phyloP scores from a whole-genome alignment of 2,329 filamentous ascomycete species.

The Periglandula ipomoeae region DNA sequence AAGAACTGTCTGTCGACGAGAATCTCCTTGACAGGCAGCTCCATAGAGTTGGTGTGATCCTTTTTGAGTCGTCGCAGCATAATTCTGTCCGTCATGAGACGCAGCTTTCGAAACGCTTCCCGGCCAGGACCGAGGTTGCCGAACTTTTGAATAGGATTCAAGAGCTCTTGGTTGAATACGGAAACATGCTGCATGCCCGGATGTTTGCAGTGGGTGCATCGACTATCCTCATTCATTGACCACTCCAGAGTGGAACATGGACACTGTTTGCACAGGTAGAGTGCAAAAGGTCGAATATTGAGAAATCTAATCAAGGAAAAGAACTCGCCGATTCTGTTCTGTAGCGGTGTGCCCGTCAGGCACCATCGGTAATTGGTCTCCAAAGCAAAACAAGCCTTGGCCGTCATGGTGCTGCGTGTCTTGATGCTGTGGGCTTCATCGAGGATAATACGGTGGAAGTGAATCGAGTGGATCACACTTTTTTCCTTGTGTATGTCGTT shows the following conservation, averaged over 20 bases:
- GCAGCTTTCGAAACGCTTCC: constrained; percentile 70
- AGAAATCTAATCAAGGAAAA: constrained; percentile 92
- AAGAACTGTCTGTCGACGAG: constrained; percentile 93
- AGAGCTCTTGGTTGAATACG: constrained; percentile 87
- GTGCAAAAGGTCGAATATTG: constrained; percentile 78
- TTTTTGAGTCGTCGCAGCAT: constrained; percentile 95
- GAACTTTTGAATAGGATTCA: constrained; percentile 68
- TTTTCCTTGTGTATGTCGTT: constrained; percentile 71
- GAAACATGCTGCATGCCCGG: constrained; percentile 34
- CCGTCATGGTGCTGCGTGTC: constrained; percentile 78
- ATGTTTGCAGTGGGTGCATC: constrained; percentile 55
- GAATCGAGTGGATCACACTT: constrained; percentile 72
- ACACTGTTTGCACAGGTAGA: constrained; percentile 89
- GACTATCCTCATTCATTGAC: constrained; percentile 62
- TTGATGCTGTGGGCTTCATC: constrained; percentile 97
- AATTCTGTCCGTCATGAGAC: constrained; percentile 81
- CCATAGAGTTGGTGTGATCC: constrained; percentile 90
- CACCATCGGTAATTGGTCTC: constrained; percentile 91
- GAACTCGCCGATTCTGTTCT: constrained; percentile 95
- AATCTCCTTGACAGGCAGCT: constrained; percentile 90
- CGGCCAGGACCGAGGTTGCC: constrained; percentile 54
- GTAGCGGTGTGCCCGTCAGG: constrained; percentile 85
- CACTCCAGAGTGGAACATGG: constrained; percentile 75
- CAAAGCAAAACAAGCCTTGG: constrained; percentile 89
- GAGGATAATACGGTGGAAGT: constrained; percentile 85